These are phyloP conservation scores for Gentiana dahurica DNA, from an alignment of 257 asterid genomes.

Conservation along the genomic window DNA sequence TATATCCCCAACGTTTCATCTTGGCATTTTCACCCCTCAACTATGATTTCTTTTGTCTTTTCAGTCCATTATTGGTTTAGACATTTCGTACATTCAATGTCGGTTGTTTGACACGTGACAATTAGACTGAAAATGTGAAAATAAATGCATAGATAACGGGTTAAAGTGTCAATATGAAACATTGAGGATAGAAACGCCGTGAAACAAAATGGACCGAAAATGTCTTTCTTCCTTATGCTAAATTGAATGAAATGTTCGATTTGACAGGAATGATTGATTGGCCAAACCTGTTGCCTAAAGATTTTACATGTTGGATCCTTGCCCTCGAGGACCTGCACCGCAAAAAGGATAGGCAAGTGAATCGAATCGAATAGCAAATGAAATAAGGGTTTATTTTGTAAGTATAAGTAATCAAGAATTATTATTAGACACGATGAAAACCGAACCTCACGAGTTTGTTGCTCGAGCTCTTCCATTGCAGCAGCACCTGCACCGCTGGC, in stretches of 20 bases:
- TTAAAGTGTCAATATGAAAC: too few relatives aligned
- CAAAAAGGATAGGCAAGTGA: slow-evolving; percentile 4
- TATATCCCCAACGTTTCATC: neutral
- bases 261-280: slow-evolving; percentile 7
- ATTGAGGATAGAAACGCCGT: too few relatives aligned
- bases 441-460: slow-evolving; percentile 91
- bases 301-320: slow-evolving; percentile 83
- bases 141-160: too few relatives aligned
- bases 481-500: slow-evolving; percentile 91
- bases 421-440: slow-evolving; percentile 12
- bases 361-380: neutral
- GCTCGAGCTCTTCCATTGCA: slow-evolving; percentile 97
- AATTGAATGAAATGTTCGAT: too few relatives aligned
- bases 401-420: neutral
- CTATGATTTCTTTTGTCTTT: too few relatives aligned
- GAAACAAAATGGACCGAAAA: too few relatives aligned
- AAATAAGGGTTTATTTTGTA: neutral
- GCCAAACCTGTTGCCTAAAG: slow-evolving; percentile 61
- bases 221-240: too few relatives aligned
- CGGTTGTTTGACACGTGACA: too few relatives aligned
- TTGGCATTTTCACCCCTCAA: too few relatives aligned
- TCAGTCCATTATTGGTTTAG: too few relatives aligned
- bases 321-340: slow-evolving; percentile 59
- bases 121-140: neutral
- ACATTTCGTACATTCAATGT: too few relatives aligned